phyloP scores from a whole-genome alignment of 768 basidiomycete genomes.

The Rickenella mellea region DNA sequence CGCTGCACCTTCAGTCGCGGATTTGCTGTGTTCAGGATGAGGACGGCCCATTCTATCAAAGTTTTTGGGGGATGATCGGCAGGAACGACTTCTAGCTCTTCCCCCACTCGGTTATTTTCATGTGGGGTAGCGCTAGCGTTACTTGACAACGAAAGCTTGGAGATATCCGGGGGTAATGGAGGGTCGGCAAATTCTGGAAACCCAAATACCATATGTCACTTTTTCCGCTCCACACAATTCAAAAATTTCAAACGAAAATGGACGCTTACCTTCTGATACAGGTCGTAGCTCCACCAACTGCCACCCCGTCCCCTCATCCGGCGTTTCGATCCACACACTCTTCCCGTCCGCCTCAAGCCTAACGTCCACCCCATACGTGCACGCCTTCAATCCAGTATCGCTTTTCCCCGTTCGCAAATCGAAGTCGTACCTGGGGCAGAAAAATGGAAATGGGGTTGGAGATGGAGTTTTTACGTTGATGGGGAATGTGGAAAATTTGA shows the following conservation, averaged over 20 bases:
- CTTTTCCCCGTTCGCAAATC: constrained; percentile 61
- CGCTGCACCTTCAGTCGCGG: constrained; percentile 63
- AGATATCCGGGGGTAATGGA: constrained; percentile 28
- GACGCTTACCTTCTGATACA: constrained; percentile 54
- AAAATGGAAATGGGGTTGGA: neutral
- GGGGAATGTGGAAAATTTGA: constrained; percentile 9
- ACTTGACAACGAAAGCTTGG: constrained; percentile 10
- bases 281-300: constrained; percentile 57
- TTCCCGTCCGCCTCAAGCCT: constrained; percentile 28
- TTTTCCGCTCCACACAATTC: neutral
- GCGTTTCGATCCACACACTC: constrained; percentile 52
- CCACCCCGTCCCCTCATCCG: constrained; percentile 45
- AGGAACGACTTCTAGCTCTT: constrained; percentile 42
- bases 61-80: constrained; percentile 43
- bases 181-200: constrained; percentile 58
- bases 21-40: constrained; percentile 68
- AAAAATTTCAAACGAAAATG: constrained; percentile 3
- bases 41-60: constrained; percentile 68
- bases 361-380: constrained; percentile 54
- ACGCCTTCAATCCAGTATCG: constrained; percentile 59
- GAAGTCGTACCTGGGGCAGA: constrained; percentile 58
- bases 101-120: constrained; percentile 5
- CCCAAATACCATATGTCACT: neutral
- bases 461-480: neutral
- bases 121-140: neutral